Base-by-base conservation (phyloP, 2,329 filamentous ascomycete genomes). In the Corniculantispora saksenae region DNA sequence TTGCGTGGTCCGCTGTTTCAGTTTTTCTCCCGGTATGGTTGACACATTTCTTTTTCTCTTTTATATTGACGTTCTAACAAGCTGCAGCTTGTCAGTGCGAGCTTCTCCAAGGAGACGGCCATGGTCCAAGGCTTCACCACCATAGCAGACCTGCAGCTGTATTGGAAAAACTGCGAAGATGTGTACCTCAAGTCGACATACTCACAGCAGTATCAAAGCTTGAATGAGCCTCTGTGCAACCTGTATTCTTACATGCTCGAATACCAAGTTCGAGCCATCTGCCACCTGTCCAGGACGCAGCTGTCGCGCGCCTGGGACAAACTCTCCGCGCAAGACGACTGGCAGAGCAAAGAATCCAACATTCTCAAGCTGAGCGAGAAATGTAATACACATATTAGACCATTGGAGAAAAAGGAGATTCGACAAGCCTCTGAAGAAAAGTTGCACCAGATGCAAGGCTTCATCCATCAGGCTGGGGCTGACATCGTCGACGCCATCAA, bases 121-220 rank as follows among this genome's bases (percentile, higher is more conserved):
- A 64, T 64, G 62, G 29, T 64, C 21, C 29, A 59, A 43, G 62
- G 62, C 1, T 58, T 64, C 17, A 29, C 29, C 3, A 51, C 23
- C 3, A 58, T 64, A 12, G 45, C 40, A 5, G 43, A 58, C 3
- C 8, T 51, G 3, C 62, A 64, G 54, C 10, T 38, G 4, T 59
- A 59, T 55, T 64, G 62, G 62, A 64, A 59, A 19, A 29, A 21
- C 17, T 64, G 45, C n/a, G 55, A 64, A 45, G 54, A 64, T 2
- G 19, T 21, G 2, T 64, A 27, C 45, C 32, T 64, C 2, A 2
- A 10, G 13, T 25, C 53, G 3, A 10, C 23, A 7, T 38, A 19
- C 9, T 40, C 45, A 29, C 12, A 13, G 7, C 12, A 45, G 9
- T 54, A 55, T 17, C 43, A 64, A 23, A 21, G 23, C 4, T 9